Base-by-base conservation (phyloP, 2,329 filamentous ascomycete genomes). In the Trichoderma cornu-damae region DNA sequence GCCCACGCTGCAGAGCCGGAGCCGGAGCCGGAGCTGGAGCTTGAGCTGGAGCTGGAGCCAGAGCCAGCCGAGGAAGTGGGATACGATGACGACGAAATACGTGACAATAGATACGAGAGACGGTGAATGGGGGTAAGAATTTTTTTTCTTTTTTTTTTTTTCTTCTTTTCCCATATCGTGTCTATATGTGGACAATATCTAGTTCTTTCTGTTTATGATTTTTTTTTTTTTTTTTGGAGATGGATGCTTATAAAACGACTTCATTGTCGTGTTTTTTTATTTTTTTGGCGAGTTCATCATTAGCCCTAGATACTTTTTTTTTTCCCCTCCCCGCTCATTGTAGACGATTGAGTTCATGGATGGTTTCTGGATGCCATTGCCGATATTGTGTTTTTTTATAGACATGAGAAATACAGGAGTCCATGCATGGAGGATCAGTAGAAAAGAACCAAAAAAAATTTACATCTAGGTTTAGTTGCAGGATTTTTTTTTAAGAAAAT, bases 41-140 rank as follows among this genome's bases (percentile, higher is more conserved):
- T 9, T 7, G 28, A 30, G 5, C 28, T 65, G 20, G 40, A 43
- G 12, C 22, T 20, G 9, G 28, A 30, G 28, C 28, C 28, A 30
- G 28, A 30, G 5, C 28, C 6, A 18, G 34, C 42, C 2, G 62
- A 67, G 5, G 66, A 66, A 18, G 52, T 61, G 53, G 66, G 61
- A 35, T 54, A 66, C 24, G 66, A 70, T n/a, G 63, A 67, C 4
- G 37, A 42, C 2, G 11, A 63, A 62, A 6, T 47, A 8, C 61
- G 66, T 32, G 62, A 64, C 37, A 47, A 46, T 9, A 43, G 44
- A 34, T 61, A 64, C 18, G 56, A 63, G 26, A 48, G 44, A 30
- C 52, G 43, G 3, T 44, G 12, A 2, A n/a, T 11, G 14, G 12
- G 44, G 12, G 26, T 26, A 7, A n/a, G 34, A 38, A 40, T 6